phyloP scores from a whole-genome alignment of 2,329 filamentous ascomycete species.

The Cladosporium oxysporum region DNA sequence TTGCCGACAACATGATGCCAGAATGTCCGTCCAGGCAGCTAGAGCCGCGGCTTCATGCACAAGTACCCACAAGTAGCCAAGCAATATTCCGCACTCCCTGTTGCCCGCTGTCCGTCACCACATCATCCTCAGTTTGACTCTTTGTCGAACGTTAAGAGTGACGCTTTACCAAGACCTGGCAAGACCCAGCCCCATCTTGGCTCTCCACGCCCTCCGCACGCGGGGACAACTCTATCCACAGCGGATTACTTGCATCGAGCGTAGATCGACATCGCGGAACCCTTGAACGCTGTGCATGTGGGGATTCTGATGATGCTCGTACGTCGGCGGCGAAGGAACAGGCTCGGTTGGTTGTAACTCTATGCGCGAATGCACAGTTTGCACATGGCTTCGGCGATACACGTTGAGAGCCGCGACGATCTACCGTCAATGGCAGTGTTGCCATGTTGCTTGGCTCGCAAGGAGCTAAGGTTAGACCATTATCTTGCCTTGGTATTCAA shows the following conservation, averaged over 20 bases:
- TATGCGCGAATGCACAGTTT: neutral
- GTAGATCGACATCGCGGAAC: conserved; percentile 3
- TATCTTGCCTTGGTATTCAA: neutral
- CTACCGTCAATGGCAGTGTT: neutral
- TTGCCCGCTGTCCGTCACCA: neutral
- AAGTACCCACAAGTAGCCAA: conserved; percentile 3
- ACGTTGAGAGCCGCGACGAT: conserved; percentile 2
- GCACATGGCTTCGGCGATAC: conserved; percentile 3
- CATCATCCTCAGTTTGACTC: neutral
- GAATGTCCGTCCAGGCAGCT: neutral
- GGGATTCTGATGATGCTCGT: neutral
- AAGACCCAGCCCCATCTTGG: conserved; percentile 9
- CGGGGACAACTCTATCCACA: conserved; percentile 16
- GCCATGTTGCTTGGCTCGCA: neutral
- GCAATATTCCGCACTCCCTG: neutral
- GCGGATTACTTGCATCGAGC: conserved; percentile 6
- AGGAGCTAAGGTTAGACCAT: neutral
- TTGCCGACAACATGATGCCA: neutral
- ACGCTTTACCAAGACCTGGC: conserved; percentile 5
- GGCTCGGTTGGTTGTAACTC: neutral
- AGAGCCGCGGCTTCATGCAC: conserved; percentile 2
- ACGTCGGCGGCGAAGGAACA: conserved; percentile 7
- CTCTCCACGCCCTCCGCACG: conserved; percentile 18
- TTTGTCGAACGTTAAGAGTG: neutral
- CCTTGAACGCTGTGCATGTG: neutral